phyloP scores from a whole-genome alignment of 805 yeast species.

The Ogataea pignaliae region DNA sequence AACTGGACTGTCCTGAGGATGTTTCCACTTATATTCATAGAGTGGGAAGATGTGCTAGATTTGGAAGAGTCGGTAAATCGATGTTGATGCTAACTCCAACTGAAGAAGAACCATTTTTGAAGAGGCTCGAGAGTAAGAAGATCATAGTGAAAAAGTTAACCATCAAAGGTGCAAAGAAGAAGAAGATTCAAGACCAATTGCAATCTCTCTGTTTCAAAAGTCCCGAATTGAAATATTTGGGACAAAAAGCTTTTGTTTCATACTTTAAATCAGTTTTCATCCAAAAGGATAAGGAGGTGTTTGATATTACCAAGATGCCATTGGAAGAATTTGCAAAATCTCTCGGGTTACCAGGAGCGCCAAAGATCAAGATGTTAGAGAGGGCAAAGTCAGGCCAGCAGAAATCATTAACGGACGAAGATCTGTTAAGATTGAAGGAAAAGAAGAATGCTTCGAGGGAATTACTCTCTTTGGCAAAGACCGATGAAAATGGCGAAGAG shows the following conservation, averaged over 20 bases:
- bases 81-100: slow-evolving; percentile 77
- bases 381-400: slow-evolving; percentile 38
- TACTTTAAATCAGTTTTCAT: slow-evolving; percentile 80
- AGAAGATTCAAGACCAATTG: slow-evolving; percentile 73
- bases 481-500: slow-evolving; percentile 62
- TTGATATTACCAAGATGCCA: slow-evolving; percentile 72
- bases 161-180: slow-evolving; percentile 68
- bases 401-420: slow-evolving; percentile 24
- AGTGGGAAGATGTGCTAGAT: slow-evolving; percentile 87
- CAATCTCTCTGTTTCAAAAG: slow-evolving; percentile 89
- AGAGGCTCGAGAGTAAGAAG: slow-evolving; percentile 53
- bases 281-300: slow-evolving; percentile 84
- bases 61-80: slow-evolving; percentile 80
- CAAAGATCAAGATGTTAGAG: slow-evolving; percentile 72
- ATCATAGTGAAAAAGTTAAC: slow-evolving; percentile 70
- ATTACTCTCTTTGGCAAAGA: slow-evolving; percentile 49
- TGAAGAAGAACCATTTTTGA: slow-evolving; percentile 75
- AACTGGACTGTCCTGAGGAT: slow-evolving; percentile 89
- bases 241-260: slow-evolving; percentile 93
- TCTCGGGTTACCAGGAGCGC: slow-evolving; percentile 93
- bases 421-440: slow-evolving; percentile 50
- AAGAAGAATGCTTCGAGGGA: slow-evolving; percentile 79
- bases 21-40: slow-evolving; percentile 85
- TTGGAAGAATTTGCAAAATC: slow-evolving; percentile 82
- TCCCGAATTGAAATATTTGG: slow-evolving; percentile 87